A percentile compares a stretch with the other conserved stretches of the same genome.
phyloP scores from a whole-genome alignment of 2,329 filamentous ascomycete genomes.

The Pseudovirgaria hyperparasitica region DNA sequence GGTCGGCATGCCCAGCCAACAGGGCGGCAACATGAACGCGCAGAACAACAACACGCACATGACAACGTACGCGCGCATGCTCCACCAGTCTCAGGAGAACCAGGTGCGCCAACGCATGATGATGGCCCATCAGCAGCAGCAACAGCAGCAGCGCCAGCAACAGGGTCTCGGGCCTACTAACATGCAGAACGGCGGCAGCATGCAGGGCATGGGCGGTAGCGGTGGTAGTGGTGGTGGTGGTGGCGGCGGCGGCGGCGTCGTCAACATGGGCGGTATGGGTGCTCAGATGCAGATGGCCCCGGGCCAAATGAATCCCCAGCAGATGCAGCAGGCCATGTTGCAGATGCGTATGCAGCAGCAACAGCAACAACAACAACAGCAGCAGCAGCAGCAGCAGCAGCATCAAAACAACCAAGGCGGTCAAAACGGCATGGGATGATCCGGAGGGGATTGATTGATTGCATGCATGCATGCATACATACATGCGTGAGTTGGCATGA shows the following conservation, averaged over 20 bases:
- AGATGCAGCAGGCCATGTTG: too few relatives aligned
- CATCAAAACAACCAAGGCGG: conserved; percentile 1
- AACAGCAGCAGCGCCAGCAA: conserved; percentile 10
- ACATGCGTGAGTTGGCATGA: too few relatives aligned
- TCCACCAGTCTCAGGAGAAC: conserved; percentile 10
- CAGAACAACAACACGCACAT: conserved; percentile 3
- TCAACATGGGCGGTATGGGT: conserved; percentile 7
- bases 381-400: conserved; percentile 8
- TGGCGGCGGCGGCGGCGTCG: conserved; percentile 9
- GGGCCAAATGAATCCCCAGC: too few relatives aligned
- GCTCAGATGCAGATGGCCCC: too few relatives aligned
- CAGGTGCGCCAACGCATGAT: conserved; percentile 3
- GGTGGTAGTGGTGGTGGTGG: conserved; percentile 10
- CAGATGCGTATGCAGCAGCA: conserved; percentile 12
- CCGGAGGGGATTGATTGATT: too few relatives aligned
- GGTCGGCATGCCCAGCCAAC: conserved; percentile 1
- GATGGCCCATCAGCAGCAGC: too few relatives aligned
- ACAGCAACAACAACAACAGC: conserved; percentile 11
- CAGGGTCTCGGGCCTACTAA: too few relatives aligned
- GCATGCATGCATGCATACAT: too few relatives aligned
- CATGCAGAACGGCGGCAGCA: conserved; percentile 6
- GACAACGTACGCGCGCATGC: conserved; percentile 2
- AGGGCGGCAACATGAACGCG: neutral
- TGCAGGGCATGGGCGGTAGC: conserved; percentile 15
- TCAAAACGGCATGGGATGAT: too few relatives aligned